Evolutionary conservation across 768 basidiomycete genomes (phyloP).

Genomic region (Termitomyces sp.): DNA sequence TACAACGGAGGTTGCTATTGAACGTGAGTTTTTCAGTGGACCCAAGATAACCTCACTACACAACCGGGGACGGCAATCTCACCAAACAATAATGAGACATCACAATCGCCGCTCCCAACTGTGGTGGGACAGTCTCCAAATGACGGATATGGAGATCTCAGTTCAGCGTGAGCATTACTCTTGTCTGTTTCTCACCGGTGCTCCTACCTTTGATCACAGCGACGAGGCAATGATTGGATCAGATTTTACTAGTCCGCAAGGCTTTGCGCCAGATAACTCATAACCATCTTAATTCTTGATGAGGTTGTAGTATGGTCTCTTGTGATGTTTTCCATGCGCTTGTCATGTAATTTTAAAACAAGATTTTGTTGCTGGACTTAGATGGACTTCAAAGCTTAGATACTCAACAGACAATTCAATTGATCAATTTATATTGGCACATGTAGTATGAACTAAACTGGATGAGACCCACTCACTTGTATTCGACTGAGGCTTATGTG

Average conservation of each 20-base stretch:
- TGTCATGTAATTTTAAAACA: background rate
- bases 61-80: slow-evolving; percentile 40
- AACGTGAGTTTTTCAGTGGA: slow-evolving; percentile 38
- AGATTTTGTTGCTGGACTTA: background rate
- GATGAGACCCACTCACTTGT: background rate
- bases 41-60: slow-evolving; percentile 43
- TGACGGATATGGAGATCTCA: slow-evolving; percentile 52
- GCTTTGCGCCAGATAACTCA: slow-evolving; percentile 22
- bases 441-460: background rate
- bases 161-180: slow-evolving; percentile 27
- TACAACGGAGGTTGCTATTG: background rate
- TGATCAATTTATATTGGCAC: background rate
- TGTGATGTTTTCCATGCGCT: background rate
- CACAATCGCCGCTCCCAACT: slow-evolving; percentile 20
- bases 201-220: slow-evolving; percentile 13
- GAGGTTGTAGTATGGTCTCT: background rate
- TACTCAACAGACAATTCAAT: background rate
- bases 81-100: slow-evolving; percentile 24
- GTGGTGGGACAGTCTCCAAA: slow-evolving; percentile 52
- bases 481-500: too few species aligned
- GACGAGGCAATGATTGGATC: slow-evolving; percentile 23
- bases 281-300: background rate
- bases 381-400: background rate
- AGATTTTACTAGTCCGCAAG: slow-evolving; percentile 25
- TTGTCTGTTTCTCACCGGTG: background rate